These are phyloP conservation scores for Asclepias syriaca DNA, from an alignment of 257 asterid genomes.

Conservation along the genomic window DNA sequence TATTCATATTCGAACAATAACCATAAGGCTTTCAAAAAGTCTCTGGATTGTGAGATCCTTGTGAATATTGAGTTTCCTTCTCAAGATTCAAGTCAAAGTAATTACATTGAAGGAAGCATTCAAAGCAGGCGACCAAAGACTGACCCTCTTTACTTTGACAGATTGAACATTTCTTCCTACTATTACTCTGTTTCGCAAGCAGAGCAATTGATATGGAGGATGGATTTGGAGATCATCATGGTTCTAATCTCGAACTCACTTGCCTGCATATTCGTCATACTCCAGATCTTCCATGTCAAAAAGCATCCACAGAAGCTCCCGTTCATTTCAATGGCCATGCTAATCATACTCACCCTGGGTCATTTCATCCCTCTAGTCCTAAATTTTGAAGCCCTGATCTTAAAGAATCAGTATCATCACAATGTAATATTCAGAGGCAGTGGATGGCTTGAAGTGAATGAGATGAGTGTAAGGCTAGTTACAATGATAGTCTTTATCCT, in stretches of 20 bases:
- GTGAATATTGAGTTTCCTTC: conserved; percentile 39
- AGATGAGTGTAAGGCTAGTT: conserved; percentile 47
- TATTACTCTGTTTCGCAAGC: conserved; percentile 20
- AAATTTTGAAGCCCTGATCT: conserved; percentile 51
- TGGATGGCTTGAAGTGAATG: conserved; percentile 58
- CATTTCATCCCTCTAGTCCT: conserved; percentile 57
- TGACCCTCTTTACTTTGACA: conserved; percentile 44
- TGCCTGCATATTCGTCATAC: conserved; percentile 36
- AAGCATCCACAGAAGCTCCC: conserved; percentile 42
- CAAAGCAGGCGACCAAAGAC: conserved; percentile 35
- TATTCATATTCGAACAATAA: neutral
- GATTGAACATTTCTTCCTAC: conserved; percentile 27
- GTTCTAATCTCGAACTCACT: conserved; percentile 55
- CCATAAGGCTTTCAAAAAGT: neutral
- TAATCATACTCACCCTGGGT: conserved; percentile 47
- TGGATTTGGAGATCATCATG: conserved; percentile 62
- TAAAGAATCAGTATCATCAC: conserved; percentile 19
- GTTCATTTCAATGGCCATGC: conserved; percentile 46
- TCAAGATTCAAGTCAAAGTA: conserved; percentile 12
- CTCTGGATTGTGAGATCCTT: conserved; percentile 50
- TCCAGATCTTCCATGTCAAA: conserved; percentile 50
- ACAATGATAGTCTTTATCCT: conserved; percentile 56
- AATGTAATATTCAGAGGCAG: conserved; percentile 15
- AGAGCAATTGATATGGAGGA: conserved; percentile 46
- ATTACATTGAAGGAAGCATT: conserved; percentile 34